Percentiles rank a stretch among this genome's conserved stretches.
phyloP scores from a whole-genome alignment of 176 grass and related monocot species.

The Juncus inflexus region DNA sequence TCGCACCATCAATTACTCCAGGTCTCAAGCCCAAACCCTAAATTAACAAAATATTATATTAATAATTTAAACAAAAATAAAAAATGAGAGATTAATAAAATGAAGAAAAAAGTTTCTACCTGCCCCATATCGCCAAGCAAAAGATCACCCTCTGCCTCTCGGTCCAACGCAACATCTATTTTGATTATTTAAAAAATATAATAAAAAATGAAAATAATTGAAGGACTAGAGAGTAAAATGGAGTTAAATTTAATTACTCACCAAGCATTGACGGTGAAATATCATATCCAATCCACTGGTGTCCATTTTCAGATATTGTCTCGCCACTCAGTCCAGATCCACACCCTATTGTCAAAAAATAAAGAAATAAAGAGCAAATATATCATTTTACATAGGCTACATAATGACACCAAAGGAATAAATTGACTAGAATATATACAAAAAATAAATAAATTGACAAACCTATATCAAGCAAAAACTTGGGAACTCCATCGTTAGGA shows the following conservation, averaged over 20 bases:
- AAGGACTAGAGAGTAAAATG: not conserved
- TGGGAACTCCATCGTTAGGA: slow-evolving; percentile 66
- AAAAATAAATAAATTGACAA: not conserved
- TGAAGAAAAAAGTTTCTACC: slow-evolving; percentile 37
- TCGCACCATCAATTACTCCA: slow-evolving; percentile 90
- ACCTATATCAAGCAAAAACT: slow-evolving; percentile 93
- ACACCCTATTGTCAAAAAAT: slow-evolving; percentile 45
- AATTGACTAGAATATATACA: not conserved
- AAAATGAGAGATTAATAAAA: not conserved
- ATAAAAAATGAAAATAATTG: not conserved
- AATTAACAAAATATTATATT: slow-evolving; percentile 11
- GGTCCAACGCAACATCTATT: slow-evolving; percentile 72
- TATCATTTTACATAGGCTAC: not conserved
- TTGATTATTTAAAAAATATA: too few relatives aligned
- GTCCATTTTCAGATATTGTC: slow-evolving; percentile 68
- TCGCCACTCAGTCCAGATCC: slow-evolving; percentile 91
- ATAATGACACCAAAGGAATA: slow-evolving; percentile 4
- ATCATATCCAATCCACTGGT: slow-evolving; percentile 96
- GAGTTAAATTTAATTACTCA: slow-evolving; percentile 27
- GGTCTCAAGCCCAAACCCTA: slow-evolving; percentile 85
- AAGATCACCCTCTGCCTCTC: slow-evolving; percentile 76
- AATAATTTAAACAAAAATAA: slow-evolving; percentile 20
- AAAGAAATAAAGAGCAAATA: slow-evolving; percentile 2
- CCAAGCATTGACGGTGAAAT: slow-evolving; percentile 91
- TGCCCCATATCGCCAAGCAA: slow-evolving; percentile 93